A percentile compares a stretch with the other conserved stretches of the same genome.
These are phyloP conservation scores for Magnusiomyces magnusii DNA, from an alignment of 1,139 yeast genomes.

Conservation along the genomic window DNA sequence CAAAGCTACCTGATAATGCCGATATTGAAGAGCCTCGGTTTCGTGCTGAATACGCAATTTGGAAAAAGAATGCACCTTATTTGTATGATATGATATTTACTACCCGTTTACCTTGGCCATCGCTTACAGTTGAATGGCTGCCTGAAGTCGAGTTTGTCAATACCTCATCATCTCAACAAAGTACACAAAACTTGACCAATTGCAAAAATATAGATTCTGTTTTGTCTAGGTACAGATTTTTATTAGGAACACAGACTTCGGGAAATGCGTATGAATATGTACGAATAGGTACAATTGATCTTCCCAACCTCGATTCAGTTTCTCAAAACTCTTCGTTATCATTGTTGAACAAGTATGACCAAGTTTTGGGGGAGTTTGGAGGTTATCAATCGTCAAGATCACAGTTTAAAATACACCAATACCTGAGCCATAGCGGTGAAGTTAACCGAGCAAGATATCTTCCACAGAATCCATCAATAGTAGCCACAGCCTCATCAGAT, in stretches of 20 bases:
- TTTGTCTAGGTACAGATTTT: constrained; percentile 32
- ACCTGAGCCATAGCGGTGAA: constrained; percentile 44
- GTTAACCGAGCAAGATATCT: constrained; percentile 75
- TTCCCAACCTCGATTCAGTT: constrained; percentile 3
- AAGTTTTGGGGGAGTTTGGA: constrained; percentile 18
- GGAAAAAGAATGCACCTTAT: constrained; percentile 90
- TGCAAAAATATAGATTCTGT: constrained; percentile 2
- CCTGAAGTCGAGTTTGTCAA: constrained; percentile 31
- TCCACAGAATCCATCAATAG: constrained; percentile 59
- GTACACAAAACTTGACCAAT: neutral
- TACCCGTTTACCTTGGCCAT: constrained; percentile 53
- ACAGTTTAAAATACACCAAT: constrained; percentile 45
- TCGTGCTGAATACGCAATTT: constrained; percentile 60
- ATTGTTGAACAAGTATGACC: constrained; percentile 15
- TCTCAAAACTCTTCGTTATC: constrained; percentile 7
- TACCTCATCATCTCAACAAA: neutral
- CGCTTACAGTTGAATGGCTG: constrained; percentile 37
- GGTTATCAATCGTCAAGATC: constrained; percentile 21
- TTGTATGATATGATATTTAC: constrained; percentile 72
- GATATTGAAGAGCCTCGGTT: constrained; percentile 15
- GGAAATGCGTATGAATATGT: constrained; percentile 67
- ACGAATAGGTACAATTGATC: constrained; percentile 55
- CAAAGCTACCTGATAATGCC: constrained; percentile 8
- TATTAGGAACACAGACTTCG: constrained; percentile 79
- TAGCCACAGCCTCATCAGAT: constrained; percentile 69